Evolutionary conservation across 2,329 filamentous ascomycete genomes (phyloP).

Genomic region (Trichoderma aggressivum): DNA sequence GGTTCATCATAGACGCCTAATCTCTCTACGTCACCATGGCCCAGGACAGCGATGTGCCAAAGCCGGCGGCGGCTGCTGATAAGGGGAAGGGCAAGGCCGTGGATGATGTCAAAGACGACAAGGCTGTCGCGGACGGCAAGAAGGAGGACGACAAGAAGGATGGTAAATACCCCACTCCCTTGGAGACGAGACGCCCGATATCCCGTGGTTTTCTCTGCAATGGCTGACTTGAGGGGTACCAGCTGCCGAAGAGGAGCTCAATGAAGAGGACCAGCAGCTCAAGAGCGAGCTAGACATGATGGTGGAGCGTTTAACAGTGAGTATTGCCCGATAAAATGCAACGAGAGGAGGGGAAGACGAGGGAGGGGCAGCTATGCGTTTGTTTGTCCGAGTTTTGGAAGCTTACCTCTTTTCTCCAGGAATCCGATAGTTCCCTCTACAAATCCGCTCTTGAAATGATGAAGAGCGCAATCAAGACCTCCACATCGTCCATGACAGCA

Average conservation of each 20-base stretch:
- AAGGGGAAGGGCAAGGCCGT: slow-evolving; percentile 96
- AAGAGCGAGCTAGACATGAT: slow-evolving; percentile 98
- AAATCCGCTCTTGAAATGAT: slow-evolving; percentile 91
- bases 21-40: slow-evolving; percentile 65
- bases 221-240: slow-evolving; percentile 3
- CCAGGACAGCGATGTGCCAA: slow-evolving; percentile 85
- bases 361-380: background rate
- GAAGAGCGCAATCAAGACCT: slow-evolving; percentile 98
- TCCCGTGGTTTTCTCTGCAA: background rate
- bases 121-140: slow-evolving; percentile 67
- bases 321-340: slow-evolving; percentile 21
- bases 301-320: slow-evolving; percentile 86
- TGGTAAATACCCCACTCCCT: slow-evolving; percentile 33
- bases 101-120: slow-evolving; percentile 67
- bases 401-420: slow-evolving; percentile 48
- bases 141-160: slow-evolving; percentile 67
- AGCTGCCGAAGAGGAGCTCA: slow-evolving; percentile 75
- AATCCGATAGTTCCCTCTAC: slow-evolving; percentile 82
- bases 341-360: background rate
- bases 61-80: slow-evolving; percentile 59
- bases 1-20: slow-evolving; percentile 29
- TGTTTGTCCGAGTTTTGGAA: background rate
- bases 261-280: slow-evolving; percentile 95
- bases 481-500: slow-evolving; percentile 98
- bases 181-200: background rate